Evolutionary conservation across 768 basidiomycete genomes (phyloP).

Genomic region (Jaapia argillacea): DNA sequence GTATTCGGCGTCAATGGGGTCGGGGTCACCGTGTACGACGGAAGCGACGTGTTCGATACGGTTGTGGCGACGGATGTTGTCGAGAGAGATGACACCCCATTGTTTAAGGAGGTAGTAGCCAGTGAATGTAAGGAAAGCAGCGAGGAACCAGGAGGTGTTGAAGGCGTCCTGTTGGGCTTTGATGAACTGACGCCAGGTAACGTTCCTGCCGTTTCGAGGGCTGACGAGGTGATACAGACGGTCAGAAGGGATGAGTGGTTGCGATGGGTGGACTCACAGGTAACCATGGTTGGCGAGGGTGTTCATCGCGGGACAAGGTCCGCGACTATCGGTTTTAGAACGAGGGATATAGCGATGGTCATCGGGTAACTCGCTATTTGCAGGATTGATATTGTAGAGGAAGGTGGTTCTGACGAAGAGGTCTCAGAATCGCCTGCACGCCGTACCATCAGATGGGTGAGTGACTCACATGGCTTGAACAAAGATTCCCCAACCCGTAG

Average conservation of each 20-base stretch:
- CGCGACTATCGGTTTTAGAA: conserved; percentile 24
- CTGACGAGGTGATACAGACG: background rate
- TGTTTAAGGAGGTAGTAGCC: conserved; percentile 3
- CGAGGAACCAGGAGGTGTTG: conserved; percentile 2
- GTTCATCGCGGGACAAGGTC: conserved; percentile 7
- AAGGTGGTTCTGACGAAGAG: too few species aligned
- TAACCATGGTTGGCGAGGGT: conserved; percentile 9
- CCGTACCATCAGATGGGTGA: too few species aligned
- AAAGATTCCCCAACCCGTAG: too few species aligned
- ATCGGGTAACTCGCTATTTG: too few species aligned
- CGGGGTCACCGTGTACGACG: conserved; percentile 7
- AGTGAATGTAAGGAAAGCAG: conserved; percentile 7
- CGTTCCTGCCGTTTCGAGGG: background rate
- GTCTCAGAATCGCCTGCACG: too few species aligned
- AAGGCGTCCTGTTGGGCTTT: background rate
- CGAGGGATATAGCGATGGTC: conserved; percentile 10
- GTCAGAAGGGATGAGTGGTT: background rate
- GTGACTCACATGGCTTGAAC: too few species aligned
- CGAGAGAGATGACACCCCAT: conserved; percentile 2
- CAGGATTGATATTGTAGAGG: too few species aligned
- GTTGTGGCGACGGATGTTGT: conserved; percentile 6
- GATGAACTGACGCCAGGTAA: background rate
- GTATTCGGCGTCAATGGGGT: background rate
- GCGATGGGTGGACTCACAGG: background rate
- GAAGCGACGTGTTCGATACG: conserved; percentile 10